Conservation (phyloP, 2,329 filamentous ascomycete species). For the Aspergillus sp. region DNA sequence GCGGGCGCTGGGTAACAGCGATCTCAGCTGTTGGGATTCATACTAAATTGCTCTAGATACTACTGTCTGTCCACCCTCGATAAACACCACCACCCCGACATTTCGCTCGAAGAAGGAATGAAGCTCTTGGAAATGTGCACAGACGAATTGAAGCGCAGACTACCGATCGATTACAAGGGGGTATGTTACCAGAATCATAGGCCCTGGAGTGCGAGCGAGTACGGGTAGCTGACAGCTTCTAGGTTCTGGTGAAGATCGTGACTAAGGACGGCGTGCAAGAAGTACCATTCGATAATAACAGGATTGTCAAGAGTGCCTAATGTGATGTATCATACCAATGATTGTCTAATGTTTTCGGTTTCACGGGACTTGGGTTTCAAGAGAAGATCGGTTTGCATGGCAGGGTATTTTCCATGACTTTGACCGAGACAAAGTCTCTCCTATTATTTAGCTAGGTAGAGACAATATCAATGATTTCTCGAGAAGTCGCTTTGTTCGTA, state of each 20-base stretch:
- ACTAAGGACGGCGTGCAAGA: slow-evolving; percentile 91
- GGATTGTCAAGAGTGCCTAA: slow-evolving; percentile 53
- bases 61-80: slow-evolving; percentile 97
- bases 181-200: slow-evolving; percentile 52
- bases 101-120: slow-evolving; percentile 82
- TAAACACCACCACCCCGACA: slow-evolving; percentile 97
- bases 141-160: slow-evolving; percentile 92
- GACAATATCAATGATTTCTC: slow-evolving; percentile 20
- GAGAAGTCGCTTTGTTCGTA: background rate
- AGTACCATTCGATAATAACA: slow-evolving; percentile 81
- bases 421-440: slow-evolving; percentile 19
- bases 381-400: slow-evolving; percentile 28
- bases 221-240: slow-evolving; percentile 32
- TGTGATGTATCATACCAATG: slow-evolving; percentile 36
- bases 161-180: slow-evolving; percentile 99
- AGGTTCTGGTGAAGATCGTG: slow-evolving; percentile 76
- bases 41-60: slow-evolving; percentile 61
- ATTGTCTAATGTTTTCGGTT: slow-evolving; percentile 30
- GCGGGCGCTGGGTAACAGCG: background rate
- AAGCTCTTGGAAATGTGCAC: slow-evolving; percentile 94
- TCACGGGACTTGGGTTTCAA: slow-evolving; percentile 31
- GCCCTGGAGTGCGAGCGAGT: slow-evolving; percentile 5
- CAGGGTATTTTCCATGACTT: slow-evolving; percentile 22
- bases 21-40: background rate
- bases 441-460: slow-evolving; percentile 16